Base-by-base conservation (phyloP, 2,329 filamentous ascomycete species). In the Pestalotiopsis sp. region DNA sequence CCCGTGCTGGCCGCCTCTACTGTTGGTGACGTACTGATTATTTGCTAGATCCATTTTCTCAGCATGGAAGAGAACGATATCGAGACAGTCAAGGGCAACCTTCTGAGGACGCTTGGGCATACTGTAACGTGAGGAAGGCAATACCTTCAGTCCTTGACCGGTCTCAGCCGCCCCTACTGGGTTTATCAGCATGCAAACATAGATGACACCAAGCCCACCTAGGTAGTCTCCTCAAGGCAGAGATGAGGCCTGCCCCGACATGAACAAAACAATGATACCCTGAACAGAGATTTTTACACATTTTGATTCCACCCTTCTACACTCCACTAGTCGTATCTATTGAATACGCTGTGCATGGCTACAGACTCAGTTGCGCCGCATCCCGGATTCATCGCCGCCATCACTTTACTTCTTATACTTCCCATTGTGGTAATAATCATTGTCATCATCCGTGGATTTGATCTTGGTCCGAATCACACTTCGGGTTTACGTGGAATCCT, bases 11-110 rank as follows among this genome's bases (percentile, higher is more conserved):
- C 30, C 13, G 57, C 40, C 40, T 7, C 13, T 66, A 65, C 24
- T 67, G 30, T 13, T 20, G 14, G n/a, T 2, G 59, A 66, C 58
- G 66, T 58, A 30, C 57, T n/a, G n/a, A 13, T 14, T 65, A 3
- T 6, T n/a, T 5, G 39, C 26, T 69, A 91, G 88, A 90, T 92
- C 70, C 87, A 85, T n/a, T 92, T 92, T 74, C 78, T 91, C 24
- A 85, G 84, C 48, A 83, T 92, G 82, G 88, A 90, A 60, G 84
- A 88, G 14, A 81, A 82, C 60, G 86, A 89, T 52, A 79, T 91
- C 13, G 84, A 88, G 60, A 81, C 82, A 2, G 81, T 89, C 48
- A 89, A 88, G 74, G 84, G 88, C 66, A 88, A 88, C 67, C 79
- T 91, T 17, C 78, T 84, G 62, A 84, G 85, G 70, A 88, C 85